Evolutionary conservation across 345 rosid genomes (phyloP).

Genomic region (Brassica napus): Da-Ae NC_063449.1:5662001-5662500

Average conservation of each 20-base stretch:
- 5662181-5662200: neutral
- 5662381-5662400: constrained; percentile 9
- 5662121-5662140: neutral
- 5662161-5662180: neutral
- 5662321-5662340: constrained; percentile 18
- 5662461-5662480: constrained; percentile 11
- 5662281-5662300: constrained; percentile 13
- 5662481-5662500: constrained; percentile 11
- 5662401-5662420: neutral
- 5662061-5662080: neutral
- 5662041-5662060: neutral
- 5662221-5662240: neutral
- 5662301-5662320: constrained; percentile 8
- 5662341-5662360: constrained; percentile 18
- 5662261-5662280: neutral
- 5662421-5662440: constrained; percentile 22
- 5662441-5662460: constrained; percentile 20
- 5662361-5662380: constrained; percentile 2
- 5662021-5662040: neutral
- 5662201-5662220: neutral
- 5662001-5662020: neutral
- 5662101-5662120: neutral
- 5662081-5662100: neutral
- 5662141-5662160: neutral
- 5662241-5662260: constrained; percentile 1